A percentile compares a stretch with the other conserved stretches of the same genome.
phyloP scores from a whole-genome alignment of 176 grass and related monocot genomes.

The Triticum aestivum region IWGSC_CS_RefSeq_v2.1 NC_057813.1:611378505-611379004 shows the following conservation, averaged over 20 bases:
- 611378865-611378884: neutral
- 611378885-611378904: conserved; percentile 41
- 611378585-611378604: no score
- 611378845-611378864: neutral
- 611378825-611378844: conserved; percentile 4
- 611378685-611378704: no score
- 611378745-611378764: neutral
- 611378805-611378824: neutral
- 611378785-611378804: conserved; percentile 38
- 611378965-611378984: neutral
- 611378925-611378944: conserved; percentile 41
- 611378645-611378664: no score
- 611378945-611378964: conserved; percentile 16
- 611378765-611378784: conserved; percentile 9
- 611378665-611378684: no score
- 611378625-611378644: no score
- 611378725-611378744: neutral
- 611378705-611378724: neutral
- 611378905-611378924: conserved; percentile 27
- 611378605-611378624: no score
- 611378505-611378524: no score
- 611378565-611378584: no score
- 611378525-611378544: no score
- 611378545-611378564: no score
- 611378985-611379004: neutral